Base-by-base conservation (phyloP, 1,284 basidiomycete species). In the Fomitiporia mediterranea region DNA sequence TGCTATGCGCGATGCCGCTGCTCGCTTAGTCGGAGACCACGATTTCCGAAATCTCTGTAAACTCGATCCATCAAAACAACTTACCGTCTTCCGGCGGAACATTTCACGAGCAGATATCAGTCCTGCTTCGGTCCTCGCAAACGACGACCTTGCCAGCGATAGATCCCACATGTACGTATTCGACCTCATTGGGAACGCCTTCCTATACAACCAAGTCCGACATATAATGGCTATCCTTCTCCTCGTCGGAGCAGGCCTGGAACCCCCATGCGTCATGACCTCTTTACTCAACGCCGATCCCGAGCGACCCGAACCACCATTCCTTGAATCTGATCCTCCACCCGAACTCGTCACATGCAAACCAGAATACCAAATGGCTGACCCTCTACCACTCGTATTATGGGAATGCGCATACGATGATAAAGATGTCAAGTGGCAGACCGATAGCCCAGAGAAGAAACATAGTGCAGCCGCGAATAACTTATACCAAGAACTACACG, bases 41-140 rank as follows among this genome's bases (percentile, higher is more conserved):
- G 97, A 99, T 72, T 98, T 98, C 67, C 82, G 95, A 4, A 98
- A 99, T 67, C 77, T 98, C 44, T 98, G 93, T 77, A 96, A 94
- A 69, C 72, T 98, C n/a, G 96, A 99, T 69, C 82, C 93, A 0
- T 80, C 82, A 57, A 99, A 99, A 70, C 96, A 98, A 72, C 89
- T 98, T 61, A 86, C 86, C 21, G 81, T 83, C 58, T 94, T 91
- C 69, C 74, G 70, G 13, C 74, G 94, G 39, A 74, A 74, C 25
- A 84, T 96, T 55, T 66, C 83, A 49, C 77, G 73, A 0, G 89
- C 89, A 0, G 77, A 82, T 21, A 84, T 94, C 57, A 70, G 71
- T 11, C 72, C 69, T 7, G 72, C 81, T 5, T 61, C 51, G 56
- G 64, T 53, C 59, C 64, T 58, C 39, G 48, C 19, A n/a, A 51